These are phyloP conservation scores for Globisporangium solare DNA, from an alignment of 352 stramenopile genomes.

Conservation along the genomic window DNA sequence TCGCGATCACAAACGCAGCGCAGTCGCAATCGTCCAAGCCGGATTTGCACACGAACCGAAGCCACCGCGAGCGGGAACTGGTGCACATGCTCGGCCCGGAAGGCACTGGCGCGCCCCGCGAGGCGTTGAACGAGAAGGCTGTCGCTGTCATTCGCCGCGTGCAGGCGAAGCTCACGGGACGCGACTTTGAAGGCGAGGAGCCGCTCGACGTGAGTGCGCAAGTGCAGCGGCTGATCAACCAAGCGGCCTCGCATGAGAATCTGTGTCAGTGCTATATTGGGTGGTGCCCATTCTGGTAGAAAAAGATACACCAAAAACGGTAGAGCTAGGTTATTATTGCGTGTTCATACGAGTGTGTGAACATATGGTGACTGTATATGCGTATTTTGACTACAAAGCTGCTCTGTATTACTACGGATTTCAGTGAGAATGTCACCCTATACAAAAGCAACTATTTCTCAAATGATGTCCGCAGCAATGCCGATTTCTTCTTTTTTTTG, in stretches of 20 bases:
- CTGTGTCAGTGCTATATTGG: conserved; percentile 99
- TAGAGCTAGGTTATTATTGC: neutral
- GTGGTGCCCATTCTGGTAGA: conserved; percentile 92
- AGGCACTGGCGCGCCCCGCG: conserved; percentile 65
- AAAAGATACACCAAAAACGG: conserved; percentile 7
- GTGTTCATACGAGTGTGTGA: no score
- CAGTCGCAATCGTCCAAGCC: conserved; percentile 41
- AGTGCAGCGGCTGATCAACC: conserved; percentile 96
- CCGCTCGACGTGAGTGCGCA: conserved; percentile 75
- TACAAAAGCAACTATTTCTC: no score
- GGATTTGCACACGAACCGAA: conserved; percentile 71
- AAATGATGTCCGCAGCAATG: no score
- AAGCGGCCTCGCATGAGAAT: conserved; percentile 98
- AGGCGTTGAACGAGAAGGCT: conserved; percentile 94
- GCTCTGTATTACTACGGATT: no score
- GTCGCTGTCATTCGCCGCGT: conserved; percentile 97
- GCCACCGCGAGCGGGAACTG: conserved; percentile 77
- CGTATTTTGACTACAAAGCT: no score
- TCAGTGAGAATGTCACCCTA: no score
- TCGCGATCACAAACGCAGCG: conserved; percentile 30
- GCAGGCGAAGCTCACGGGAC: conserved; percentile 98
- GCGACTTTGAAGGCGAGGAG: conserved; percentile 92
- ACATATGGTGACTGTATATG: no score
- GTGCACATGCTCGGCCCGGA: conserved; percentile 76
- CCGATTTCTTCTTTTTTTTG: no score